phyloP scores from a whole-genome alignment of 2,329 filamentous ascomycete species.

The Cladorrhinum sp. region DNA sequence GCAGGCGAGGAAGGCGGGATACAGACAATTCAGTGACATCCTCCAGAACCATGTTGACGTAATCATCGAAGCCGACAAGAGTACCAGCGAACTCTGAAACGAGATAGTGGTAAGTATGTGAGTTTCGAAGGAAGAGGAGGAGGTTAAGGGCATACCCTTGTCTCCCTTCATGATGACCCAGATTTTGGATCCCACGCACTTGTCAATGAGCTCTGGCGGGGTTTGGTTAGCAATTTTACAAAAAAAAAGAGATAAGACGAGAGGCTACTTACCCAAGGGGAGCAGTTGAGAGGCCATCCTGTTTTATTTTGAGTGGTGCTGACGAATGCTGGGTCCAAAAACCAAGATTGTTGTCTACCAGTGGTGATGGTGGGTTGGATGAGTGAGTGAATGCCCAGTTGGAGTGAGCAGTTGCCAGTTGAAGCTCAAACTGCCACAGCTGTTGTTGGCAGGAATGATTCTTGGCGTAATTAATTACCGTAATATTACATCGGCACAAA shows the following conservation, averaged over 20 bases:
- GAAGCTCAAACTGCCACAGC: not conserved
- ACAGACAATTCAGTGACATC: conserved; percentile 53
- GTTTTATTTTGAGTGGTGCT: conserved; percentile 6
- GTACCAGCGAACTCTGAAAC: conserved; percentile 87
- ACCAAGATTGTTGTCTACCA: not conserved
- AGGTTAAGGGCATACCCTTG: conserved; percentile 63
- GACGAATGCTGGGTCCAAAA: not conserved
- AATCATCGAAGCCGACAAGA: conserved; percentile 94
- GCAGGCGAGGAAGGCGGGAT: not conserved
- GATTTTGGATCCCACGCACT: conserved; percentile 95
- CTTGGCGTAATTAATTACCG: conserved; percentile 5
- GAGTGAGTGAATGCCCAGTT: not conserved
- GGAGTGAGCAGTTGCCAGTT: not conserved
- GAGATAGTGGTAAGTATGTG: not conserved
- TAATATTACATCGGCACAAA: not conserved
- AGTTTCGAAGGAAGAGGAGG: not conserved
- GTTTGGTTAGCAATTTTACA: not conserved
- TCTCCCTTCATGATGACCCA: conserved; percentile 99
- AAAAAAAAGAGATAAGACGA: not conserved
- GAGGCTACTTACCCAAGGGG: conserved; percentile 33
- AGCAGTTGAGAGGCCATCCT: conserved; percentile 71
- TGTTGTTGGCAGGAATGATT: not conserved
- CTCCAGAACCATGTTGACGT: conserved; percentile 64
- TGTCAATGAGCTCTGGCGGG: conserved; percentile 86
- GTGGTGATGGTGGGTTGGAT: not conserved